Conservation (phyloP, 257 asterid genomes). For the Solanum sitiens region DNA sequence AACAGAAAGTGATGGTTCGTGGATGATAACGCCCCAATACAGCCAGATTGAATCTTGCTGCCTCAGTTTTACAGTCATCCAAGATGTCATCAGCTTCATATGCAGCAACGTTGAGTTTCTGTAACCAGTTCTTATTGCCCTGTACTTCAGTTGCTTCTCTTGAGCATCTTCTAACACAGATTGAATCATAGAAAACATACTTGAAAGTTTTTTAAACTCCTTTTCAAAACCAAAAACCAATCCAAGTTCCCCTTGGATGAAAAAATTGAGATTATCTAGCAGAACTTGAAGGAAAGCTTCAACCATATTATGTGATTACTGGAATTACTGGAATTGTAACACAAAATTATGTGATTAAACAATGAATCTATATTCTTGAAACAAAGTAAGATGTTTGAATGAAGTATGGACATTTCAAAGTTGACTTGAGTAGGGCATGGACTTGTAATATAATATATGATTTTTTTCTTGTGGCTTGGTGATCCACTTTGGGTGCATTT, state of each 20-base stretch:
- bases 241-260: background rate
- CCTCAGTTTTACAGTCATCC: conserved; percentile 2
- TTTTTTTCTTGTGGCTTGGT: background rate
- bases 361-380: background rate
- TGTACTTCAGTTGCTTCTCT: background rate
- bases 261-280: background rate
- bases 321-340: background rate
- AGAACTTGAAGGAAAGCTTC: background rate
- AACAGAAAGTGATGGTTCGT: background rate
- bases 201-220: background rate
- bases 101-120: background rate
- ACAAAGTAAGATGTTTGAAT: background rate
- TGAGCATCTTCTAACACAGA: background rate
- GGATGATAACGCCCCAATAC: background rate
- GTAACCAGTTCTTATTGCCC: background rate
- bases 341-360: background rate
- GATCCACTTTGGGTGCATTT: background rate
- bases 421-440: background rate
- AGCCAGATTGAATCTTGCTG: background rate
- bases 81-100: background rate
- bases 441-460: background rate
- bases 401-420: background rate
- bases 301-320: background rate
- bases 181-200: background rate
- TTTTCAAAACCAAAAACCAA: background rate